Base-by-base conservation (phyloP, 2,329 filamentous ascomycete species). In the Alternaria sp. region DNA sequence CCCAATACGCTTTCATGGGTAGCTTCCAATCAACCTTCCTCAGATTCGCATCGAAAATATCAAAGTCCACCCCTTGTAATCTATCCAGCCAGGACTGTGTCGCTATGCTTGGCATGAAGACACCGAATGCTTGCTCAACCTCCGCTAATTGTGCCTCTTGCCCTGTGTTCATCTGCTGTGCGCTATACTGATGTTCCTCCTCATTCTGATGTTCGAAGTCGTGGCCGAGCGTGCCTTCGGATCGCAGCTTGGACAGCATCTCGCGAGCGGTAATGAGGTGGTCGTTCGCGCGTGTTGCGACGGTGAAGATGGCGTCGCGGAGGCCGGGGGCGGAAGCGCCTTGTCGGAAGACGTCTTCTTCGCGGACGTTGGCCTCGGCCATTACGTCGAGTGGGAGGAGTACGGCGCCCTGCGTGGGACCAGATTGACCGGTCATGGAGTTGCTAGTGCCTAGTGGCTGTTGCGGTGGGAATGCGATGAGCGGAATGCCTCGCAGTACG, bases 231-330 rank as follows among this genome's bases (percentile, higher is more conserved):
- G 89, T 89, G 70, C 91, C 82, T 2, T 93, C 93, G 5, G 88
- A 89, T 57, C 88, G 88, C 19, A 97, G 82, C 72, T 92, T 93
- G 74, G 89, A 90, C 64, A 98, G 80, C 93, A 99, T 97, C 78
- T 97, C 93, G 62, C 93, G 86, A 2, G 92, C 95, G 0, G 95
- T 98, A 70, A 97, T 97, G 32, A 99, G 84, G 80, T 99, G 96
- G 77, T 99, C 96, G 75, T 96, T 96, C 7, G 96, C 96, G 40
- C 95, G 88, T 0, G 96, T 99, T 0, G 96, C 96, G 13, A 99
- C 93, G 5, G 89, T 87, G 80, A 98, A 99, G 1, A 98, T 89
- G 4, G 94, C 95, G 79, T 99, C 95, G 64, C 91, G 89, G 17
- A 98, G 84, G 0, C 94, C 94, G 0, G 88, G 85, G 0, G 95